phyloP scores from a whole-genome alignment of 106 monocot species.

The Gastrodia elata region DNA sequence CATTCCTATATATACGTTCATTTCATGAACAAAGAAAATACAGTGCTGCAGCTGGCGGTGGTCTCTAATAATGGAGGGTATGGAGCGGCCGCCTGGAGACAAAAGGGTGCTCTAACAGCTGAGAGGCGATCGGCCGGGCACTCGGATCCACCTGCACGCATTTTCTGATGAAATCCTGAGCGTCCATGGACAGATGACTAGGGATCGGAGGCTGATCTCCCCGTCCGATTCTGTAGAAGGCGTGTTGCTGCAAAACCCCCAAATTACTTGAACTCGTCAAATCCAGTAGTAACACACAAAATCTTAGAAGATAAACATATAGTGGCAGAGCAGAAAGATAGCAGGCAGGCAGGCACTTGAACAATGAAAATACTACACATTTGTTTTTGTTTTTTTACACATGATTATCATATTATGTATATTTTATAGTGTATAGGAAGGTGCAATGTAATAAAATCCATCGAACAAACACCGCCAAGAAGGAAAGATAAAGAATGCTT shows the following conservation, averaged over 20 bases:
- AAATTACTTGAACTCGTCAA: background rate
- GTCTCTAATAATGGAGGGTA: background rate
- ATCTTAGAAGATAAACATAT: background rate
- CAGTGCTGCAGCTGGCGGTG: too few relatives aligned
- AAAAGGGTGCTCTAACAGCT: conserved; percentile 66
- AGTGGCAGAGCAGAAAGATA: too few relatives aligned
- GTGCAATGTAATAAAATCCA: too few relatives aligned
- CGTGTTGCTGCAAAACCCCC: conserved; percentile 31
- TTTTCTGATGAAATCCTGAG: conserved; percentile 57
- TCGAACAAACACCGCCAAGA: too few relatives aligned
- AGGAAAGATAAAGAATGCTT: too few relatives aligned
- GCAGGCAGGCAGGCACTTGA: too few relatives aligned
- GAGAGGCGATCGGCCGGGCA: conserved; percentile 46
- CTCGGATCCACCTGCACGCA: conserved; percentile 65
- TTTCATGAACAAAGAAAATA: too few relatives aligned
- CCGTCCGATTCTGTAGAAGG: conserved; percentile 50
- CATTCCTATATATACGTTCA: too few relatives aligned
- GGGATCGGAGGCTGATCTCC: conserved; percentile 68
- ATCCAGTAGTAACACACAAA: background rate
- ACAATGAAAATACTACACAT: too few relatives aligned
- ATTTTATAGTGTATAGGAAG: too few relatives aligned
- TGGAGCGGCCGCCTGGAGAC: conserved; percentile 9
- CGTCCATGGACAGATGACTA: conserved; percentile 45
- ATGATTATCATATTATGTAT: too few relatives aligned
- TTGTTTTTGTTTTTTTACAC: too few relatives aligned